Conservation (phyloP, 2,329 filamentous ascomycete genomes). For the Phaeosphaeriaceae sp. region DNA sequence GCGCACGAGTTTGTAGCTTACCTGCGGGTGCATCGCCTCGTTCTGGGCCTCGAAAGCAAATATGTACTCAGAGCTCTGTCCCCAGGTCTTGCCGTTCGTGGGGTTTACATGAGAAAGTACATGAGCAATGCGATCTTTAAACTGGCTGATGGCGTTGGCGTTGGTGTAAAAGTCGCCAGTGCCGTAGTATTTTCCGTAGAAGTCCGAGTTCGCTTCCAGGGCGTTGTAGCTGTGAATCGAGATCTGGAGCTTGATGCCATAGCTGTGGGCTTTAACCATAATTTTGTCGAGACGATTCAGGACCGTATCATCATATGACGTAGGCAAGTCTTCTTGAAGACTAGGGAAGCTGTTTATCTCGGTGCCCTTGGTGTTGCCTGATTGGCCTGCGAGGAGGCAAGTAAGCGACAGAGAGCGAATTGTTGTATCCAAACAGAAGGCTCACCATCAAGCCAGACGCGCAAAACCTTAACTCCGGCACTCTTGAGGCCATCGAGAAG, state of each 20-base stretch:
- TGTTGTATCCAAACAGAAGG: too few relatives aligned
- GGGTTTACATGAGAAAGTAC: conserved; percentile 14
- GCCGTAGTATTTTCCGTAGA: conserved; percentile 19
- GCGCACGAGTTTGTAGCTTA: not conserved
- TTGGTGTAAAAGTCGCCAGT: conserved; percentile 21
- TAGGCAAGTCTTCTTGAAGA: conserved; percentile 11
- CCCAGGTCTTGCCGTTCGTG: conserved; percentile 13
- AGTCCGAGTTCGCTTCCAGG: conserved; percentile 15
- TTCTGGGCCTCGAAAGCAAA: conserved; percentile 22
- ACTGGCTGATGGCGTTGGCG: conserved; percentile 9
- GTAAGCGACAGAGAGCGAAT: too few relatives aligned
- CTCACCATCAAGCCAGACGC: too few relatives aligned
- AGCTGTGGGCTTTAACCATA: conserved; percentile 16
- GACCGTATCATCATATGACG: conserved; percentile 12
- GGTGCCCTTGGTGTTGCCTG: conserved; percentile 11
- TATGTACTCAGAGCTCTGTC: conserved; percentile 18
- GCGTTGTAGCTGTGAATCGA: conserved; percentile 20
- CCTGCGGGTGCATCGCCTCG: conserved; percentile 18
- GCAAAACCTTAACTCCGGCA: too few relatives aligned
- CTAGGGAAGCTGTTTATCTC: conserved; percentile 6
- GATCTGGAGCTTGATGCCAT: conserved; percentile 17
- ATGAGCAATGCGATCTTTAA: conserved; percentile 14
- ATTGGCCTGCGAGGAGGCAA: conserved; percentile 8
- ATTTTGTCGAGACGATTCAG: conserved; percentile 14
- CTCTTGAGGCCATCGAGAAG: too few relatives aligned